Evolutionary conservation across 163 green algal genomes (phyloP), one percentile per base, ranked within the genome.

Genomic region (Scenedesmus sp.): DNA sequence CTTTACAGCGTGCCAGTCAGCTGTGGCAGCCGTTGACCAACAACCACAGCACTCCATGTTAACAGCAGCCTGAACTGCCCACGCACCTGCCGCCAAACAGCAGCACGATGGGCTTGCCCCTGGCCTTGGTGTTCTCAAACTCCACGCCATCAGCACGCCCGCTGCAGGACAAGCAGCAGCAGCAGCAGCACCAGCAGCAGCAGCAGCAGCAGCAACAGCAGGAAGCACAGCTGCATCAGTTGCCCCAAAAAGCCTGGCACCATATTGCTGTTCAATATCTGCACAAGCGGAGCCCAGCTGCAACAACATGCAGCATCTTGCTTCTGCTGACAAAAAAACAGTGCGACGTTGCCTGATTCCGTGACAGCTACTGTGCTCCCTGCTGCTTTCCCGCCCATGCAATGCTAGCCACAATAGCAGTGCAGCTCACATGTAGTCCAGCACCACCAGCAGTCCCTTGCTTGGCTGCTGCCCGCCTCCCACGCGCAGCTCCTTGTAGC

Each of bases 71-170:
- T 52, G 70, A 23, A 79, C 96, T 5, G 95, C 96, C 87, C 98
- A 97, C 70, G 70, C 23, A 79, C 70, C 97, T 93, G 23, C 81
- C 59, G 23, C 95, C 96, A 91, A 94, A 97, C 16, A 97, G 83
- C 81, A 96, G 97, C 12, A 98, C 96, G 62, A 98, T 97, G 4
- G 96, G 96, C 92, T 98, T 98, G 74, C 93, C 93, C 2, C 94
- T 94, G 3, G 90, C 88, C 1, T 89, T 93, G 3, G 97, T 99
- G 94, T 98, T 96, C 64, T 97, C 95, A 94, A 99, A 97, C 46
- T 96, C 84, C 67, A 95, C 90, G 0, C 94, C 96, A 54, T 97
- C 90, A 13, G 93, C 59, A 52, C 82, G 70, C 46, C 74, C 93
- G n/a, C 88, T 92, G 88, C 87, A 92, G 8, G 13, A 8, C 18